Conservation (phyloP, 345 rosid genomes). For the Garcia nutans region DNA sequence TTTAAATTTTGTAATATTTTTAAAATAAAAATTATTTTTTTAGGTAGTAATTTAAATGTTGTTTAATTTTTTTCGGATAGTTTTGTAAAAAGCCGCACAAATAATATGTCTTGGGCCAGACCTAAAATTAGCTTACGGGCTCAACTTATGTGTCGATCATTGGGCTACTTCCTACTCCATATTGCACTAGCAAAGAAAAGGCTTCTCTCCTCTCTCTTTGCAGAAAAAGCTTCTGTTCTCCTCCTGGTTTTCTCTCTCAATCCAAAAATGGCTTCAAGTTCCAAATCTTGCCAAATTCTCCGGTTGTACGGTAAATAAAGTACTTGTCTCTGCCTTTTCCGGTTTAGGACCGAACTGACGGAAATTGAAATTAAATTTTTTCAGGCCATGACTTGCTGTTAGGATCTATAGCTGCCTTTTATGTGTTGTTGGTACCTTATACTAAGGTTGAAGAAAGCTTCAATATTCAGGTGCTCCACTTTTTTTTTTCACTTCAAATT, state of each 20-base stretch:
- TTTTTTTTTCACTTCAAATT: conserved; percentile 10
- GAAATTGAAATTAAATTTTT: neutral
- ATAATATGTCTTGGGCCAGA: no score
- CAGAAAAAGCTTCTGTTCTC: neutral
- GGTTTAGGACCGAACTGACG: neutral
- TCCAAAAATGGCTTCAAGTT: conserved; percentile 40
- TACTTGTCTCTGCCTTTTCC: neutral
- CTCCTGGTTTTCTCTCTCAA: neutral
- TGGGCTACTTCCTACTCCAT: neutral
- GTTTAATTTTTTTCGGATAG: no score
- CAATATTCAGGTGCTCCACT: conserved; percentile 61
- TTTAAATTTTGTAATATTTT: no score
- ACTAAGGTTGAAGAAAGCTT: conserved; percentile 99
- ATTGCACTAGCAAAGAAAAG: neutral
- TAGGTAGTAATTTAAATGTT: no score
- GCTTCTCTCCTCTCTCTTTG: neutral
- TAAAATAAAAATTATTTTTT: no score
- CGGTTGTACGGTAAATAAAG: conserved; percentile 40
- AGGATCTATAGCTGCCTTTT: conserved; percentile 77
- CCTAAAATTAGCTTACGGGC: no score
- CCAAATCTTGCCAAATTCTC: conserved; percentile 36
- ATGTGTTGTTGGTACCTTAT: conserved; percentile 68
- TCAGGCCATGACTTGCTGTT: conserved; percentile 77
- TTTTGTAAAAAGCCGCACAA: no score
- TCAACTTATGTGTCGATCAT: no score